phyloP scores from a whole-genome alignment of 2,329 filamentous ascomycete genomes.

The Cladosporium oxysporum region DNA sequence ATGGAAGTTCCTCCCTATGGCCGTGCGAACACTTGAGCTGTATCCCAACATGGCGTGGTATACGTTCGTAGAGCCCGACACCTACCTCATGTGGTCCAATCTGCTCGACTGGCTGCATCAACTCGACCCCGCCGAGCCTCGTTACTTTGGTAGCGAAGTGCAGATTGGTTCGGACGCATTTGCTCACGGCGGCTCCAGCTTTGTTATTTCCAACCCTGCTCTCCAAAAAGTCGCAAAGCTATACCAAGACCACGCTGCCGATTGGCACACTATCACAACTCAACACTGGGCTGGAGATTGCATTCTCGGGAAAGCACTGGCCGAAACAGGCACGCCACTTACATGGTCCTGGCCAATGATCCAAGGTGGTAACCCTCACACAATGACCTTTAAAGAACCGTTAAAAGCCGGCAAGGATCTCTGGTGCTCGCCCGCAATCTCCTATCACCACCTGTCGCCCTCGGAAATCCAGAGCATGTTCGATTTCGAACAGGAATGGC shows the following conservation, averaged over 20 bases:
- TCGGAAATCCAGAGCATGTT: conserved; percentile 23
- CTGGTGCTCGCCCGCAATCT: conserved; percentile 28
- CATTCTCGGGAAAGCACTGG: conserved; percentile 26
- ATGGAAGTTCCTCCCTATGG: conserved; percentile 43
- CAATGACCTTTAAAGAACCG: conserved; percentile 26
- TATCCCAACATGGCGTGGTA: conserved; percentile 57
- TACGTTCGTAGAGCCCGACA: conserved; percentile 61
- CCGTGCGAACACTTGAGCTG: conserved; percentile 39
- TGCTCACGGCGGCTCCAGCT: conserved; percentile 56
- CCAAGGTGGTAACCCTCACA: conserved; percentile 32
- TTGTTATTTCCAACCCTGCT: conserved; percentile 54
- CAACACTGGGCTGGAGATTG: conserved; percentile 30
- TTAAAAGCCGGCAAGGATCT: conserved; percentile 20
- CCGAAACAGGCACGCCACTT: conserved; percentile 21
- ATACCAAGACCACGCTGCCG: conserved; percentile 42
- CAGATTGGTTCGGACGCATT: conserved; percentile 54
- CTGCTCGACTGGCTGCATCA: conserved; percentile 55
- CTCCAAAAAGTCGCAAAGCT: conserved; percentile 48
- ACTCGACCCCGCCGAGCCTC: conserved; percentile 50
- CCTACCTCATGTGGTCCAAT: conserved; percentile 57
- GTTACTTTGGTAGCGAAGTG: conserved; percentile 58
- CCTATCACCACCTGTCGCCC: conserved; percentile 28
- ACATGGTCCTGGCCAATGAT: conserved; percentile 29
- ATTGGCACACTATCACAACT: conserved; percentile 35
- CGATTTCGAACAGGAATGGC: conserved; percentile 27